Conservation (phyloP, 768 basidiomycete species). For the Dentipellis fragilis region DNA sequence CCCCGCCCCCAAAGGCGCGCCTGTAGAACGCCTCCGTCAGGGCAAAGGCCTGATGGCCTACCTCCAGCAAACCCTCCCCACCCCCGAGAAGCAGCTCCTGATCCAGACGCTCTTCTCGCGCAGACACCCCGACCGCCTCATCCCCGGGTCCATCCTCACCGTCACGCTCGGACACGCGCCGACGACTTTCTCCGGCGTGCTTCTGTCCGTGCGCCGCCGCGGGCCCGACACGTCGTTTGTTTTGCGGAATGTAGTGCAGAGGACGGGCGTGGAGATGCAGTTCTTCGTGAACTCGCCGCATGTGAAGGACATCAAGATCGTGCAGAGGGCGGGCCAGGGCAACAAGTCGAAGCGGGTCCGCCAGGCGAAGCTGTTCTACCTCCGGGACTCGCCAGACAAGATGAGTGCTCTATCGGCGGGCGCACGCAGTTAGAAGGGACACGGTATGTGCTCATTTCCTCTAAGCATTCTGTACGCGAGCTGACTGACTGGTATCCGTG, state of each 20-base stretch:
- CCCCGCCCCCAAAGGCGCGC: conserved; percentile 27
- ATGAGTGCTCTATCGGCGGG: conserved; percentile 66
- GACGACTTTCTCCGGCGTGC: conserved; percentile 79
- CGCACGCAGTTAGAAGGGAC: conserved; percentile 19
- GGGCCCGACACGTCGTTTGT: conserved; percentile 85
- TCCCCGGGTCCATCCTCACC: conserved; percentile 80
- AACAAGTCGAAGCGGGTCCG: conserved; percentile 40
- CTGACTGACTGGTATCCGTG: too few species aligned
- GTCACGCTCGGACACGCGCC: conserved; percentile 72
- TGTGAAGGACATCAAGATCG: conserved; percentile 77
- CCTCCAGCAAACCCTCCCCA: conserved; percentile 53
- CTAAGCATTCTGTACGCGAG: background rate
- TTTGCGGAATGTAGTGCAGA: conserved; percentile 81
- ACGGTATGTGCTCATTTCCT: background rate
- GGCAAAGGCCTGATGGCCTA: conserved; percentile 78
- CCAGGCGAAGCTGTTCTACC: conserved; percentile 75
- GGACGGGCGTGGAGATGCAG: conserved; percentile 90
- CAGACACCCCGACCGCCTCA: conserved; percentile 54
- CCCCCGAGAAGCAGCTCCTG: conserved; percentile 60
- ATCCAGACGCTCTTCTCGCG: conserved; percentile 64
- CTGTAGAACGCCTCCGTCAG: conserved; percentile 30
- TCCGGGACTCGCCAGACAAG: conserved; percentile 75
- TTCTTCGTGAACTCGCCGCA: conserved; percentile 82
- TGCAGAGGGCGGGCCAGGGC: conserved; percentile 20
- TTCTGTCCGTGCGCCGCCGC: conserved; percentile 72